Percentiles rank a stretch among this genome's conserved stretches.
phyloP scores from a whole-genome alignment of 208 protist species.

The Crithidia sp. region DNA sequence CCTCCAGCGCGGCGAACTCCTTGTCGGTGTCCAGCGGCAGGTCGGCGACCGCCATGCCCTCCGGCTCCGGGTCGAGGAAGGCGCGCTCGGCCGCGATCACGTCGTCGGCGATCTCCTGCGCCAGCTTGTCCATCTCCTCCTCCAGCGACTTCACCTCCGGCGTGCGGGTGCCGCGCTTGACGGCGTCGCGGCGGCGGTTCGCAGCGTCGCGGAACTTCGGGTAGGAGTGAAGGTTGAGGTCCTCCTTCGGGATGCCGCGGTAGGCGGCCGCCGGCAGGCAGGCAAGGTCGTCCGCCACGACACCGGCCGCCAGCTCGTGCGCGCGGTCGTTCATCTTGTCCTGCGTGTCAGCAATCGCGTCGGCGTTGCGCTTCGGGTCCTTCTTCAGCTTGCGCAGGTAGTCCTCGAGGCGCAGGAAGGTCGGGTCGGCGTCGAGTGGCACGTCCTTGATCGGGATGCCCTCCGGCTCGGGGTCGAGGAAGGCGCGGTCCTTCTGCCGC shows the following conservation, averaged over 20 bases:
- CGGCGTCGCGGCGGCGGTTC: slow-evolving; percentile 48
- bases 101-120: slow-evolving; percentile 70
- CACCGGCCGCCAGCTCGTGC: slow-evolving; percentile 62
- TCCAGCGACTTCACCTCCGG: slow-evolving; percentile 30
- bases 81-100: slow-evolving; percentile 64
- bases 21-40: slow-evolving; percentile 80
- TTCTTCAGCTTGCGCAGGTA: slow-evolving; percentile 74
- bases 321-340: slow-evolving; percentile 82
- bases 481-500: slow-evolving; percentile 57
- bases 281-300: slow-evolving; percentile 66
- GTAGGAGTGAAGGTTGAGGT: slow-evolving; percentile 75
- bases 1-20: slow-evolving; percentile 78
- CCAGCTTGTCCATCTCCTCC: slow-evolving; percentile 70
- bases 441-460: slow-evolving; percentile 69
- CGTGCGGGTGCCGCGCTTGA: slow-evolving; percentile 14
- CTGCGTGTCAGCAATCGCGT: slow-evolving; percentile 62
- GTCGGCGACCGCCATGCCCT: slow-evolving; percentile 75
- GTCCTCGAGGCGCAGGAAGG: slow-evolving; percentile 65
- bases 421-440: slow-evolving; percentile 54
- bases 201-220: slow-evolving; percentile 66
- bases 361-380: slow-evolving; percentile 59
- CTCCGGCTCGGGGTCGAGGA: slow-evolving; percentile 74
- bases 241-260: slow-evolving; percentile 71
- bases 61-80: slow-evolving; percentile 79
- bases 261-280: slow-evolving; percentile 55